A percentile compares a stretch with the other conserved stretches of the same genome.
phyloP scores from a whole-genome alignment of 805 yeast species.

The Starmerella apis region DNA sequence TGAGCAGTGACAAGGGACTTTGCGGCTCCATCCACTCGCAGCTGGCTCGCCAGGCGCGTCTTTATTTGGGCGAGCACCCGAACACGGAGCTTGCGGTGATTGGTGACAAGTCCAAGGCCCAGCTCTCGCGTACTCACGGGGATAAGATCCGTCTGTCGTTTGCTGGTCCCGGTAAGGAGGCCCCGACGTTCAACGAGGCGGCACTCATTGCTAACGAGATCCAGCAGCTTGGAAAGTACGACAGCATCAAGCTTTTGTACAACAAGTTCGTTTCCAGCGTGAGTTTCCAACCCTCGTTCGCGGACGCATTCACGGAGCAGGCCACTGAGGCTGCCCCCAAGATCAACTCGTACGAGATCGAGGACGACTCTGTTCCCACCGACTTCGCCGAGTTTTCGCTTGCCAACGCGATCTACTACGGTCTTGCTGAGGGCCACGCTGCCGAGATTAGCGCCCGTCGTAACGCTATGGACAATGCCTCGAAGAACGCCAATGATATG shows the following conservation, averaged over 20 bases:
- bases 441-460: conserved; percentile 97
- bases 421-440: conserved; percentile 96
- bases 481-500: conserved; percentile 99
- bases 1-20: conserved; percentile 94
- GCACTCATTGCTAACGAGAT: conserved; percentile 82
- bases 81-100: conserved; percentile 71
- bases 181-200: conserved; percentile 87
- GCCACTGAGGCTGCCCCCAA: conserved; percentile 78
- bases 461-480: conserved; percentile 99
- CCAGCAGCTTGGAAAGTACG: conserved; percentile 48
- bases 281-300: conserved; percentile 72
- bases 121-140: conserved; percentile 72
- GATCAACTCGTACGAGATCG: conserved; percentile 66
- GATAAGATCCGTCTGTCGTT: conserved; percentile 61
- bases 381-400: conserved; percentile 71
- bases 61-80: conserved; percentile 49
- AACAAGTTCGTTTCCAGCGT: conserved; percentile 82
- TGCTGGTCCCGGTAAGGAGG: conserved; percentile 91
- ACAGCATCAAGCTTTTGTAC: conserved; percentile 69
- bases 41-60: conserved; percentile 79
- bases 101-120: conserved; percentile 91
- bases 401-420: conserved; percentile 80
- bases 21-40: conserved; percentile 98
- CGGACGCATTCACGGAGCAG: conserved; percentile 55
- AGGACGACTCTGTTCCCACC: conserved; percentile 36